These are phyloP conservation scores for Teunomyces lycoperdinae DNA, from an alignment of 805 yeast genomes.

Conservation along the genomic window DNA sequence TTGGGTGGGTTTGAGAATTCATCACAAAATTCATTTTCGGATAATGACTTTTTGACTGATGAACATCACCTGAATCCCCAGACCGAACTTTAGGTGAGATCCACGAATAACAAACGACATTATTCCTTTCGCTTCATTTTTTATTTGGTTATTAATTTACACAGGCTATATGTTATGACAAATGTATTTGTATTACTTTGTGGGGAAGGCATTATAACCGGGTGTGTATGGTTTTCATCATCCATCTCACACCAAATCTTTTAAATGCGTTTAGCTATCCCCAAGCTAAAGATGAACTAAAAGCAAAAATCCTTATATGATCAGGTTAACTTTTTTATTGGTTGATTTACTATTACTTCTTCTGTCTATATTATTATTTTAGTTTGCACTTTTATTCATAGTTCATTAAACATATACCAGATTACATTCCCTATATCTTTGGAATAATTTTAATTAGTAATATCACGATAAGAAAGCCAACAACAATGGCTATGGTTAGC, in stretches of 20 bases:
- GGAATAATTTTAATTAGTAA: conserved; percentile 36
- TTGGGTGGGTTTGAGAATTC: conserved; percentile 13
- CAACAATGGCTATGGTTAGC: conserved; percentile 22
- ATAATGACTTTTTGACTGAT: conserved; percentile 21
- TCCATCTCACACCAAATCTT: neutral
- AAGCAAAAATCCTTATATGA: neutral
- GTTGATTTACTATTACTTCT: neutral
- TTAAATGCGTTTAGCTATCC: neutral
- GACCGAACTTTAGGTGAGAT: neutral
- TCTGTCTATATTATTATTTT: conserved; percentile 1
- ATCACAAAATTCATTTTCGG: conserved; percentile 19
- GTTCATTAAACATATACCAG: conserved; percentile 2
- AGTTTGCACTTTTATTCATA: conserved; percentile 2
- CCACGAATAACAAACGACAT: conserved; percentile 1
- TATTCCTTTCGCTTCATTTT: conserved; percentile 3
- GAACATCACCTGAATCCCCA: conserved; percentile 11
- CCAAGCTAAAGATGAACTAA: neutral
- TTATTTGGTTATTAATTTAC: conserved; percentile 2
- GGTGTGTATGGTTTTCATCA: neutral
- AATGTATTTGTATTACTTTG: conserved; percentile 1
- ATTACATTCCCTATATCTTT: conserved; percentile 8
- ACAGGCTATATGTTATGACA: neutral
- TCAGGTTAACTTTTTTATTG: neutral
- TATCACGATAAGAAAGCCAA: conserved; percentile 30
- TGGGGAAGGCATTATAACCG: neutral